Conservation (phyloP, 345 rosid genomes). For the Excoecaria agallocha region DNA sequence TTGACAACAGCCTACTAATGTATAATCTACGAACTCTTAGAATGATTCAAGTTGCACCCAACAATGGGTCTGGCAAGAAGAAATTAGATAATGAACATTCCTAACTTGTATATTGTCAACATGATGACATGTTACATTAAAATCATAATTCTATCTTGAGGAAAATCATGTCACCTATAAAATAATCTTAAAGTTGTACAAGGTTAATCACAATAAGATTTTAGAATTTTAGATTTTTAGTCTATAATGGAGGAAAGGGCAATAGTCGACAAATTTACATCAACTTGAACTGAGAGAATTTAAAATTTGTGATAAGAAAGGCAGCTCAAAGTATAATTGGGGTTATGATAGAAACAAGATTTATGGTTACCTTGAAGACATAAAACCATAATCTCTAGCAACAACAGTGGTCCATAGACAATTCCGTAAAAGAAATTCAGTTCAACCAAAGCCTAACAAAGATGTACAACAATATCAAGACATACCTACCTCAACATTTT, state of each 20-base stretch:
- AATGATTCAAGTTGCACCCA: background rate
- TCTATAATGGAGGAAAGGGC: conserved; percentile 5
- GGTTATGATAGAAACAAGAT: conserved; percentile 19
- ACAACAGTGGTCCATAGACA: conserved; percentile 43
- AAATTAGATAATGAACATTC: background rate
- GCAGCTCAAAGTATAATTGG: background rate
- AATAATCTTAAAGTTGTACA: background rate
- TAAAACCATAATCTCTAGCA: conserved; percentile 30
- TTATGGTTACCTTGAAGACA: conserved; percentile 51
- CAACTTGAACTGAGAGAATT: background rate
- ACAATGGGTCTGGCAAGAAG: background rate
- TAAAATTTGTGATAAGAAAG: background rate
- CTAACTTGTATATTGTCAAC: conserved; percentile 7
- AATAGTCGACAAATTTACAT: background rate
- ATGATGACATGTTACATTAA: background rate
- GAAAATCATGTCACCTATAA: background rate
- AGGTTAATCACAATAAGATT: background rate
- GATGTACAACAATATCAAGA: conserved; percentile 34
- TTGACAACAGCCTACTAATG: background rate
- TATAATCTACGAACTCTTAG: background rate
- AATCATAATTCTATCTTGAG: conserved; percentile 2
- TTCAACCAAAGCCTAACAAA: conserved; percentile 36
- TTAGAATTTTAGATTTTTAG: conserved; percentile 3
- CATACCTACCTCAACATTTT: conserved; percentile 88
- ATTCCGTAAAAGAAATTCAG: conserved; percentile 23